These are phyloP conservation scores for Paraphoma sp. DNA, from an alignment of 2,329 filamentous ascomycete genomes.

Conservation along the genomic window DNA sequence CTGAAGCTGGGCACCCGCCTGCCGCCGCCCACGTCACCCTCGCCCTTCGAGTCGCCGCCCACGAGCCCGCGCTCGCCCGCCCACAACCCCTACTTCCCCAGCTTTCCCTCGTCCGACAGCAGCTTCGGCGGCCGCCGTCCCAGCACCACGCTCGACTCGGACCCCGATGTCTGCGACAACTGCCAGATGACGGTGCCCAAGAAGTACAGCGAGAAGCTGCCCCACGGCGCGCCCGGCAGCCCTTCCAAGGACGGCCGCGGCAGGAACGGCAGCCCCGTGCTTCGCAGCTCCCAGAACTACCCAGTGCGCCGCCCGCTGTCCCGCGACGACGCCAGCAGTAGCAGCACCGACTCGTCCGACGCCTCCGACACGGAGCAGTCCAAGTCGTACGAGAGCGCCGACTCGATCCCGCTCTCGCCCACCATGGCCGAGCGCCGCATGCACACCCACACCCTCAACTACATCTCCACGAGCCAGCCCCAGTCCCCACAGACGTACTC, in stretches of 20 bases:
- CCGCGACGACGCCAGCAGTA: constrained; percentile 39
- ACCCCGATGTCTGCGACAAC: constrained; percentile 63
- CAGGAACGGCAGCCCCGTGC: constrained; percentile 60
- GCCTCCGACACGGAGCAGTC: constrained; percentile 48
- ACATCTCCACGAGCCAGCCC: constrained; percentile 64
- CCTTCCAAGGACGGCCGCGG: constrained; percentile 56
- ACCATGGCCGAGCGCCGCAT: constrained; percentile 48
- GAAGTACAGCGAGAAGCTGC: constrained; percentile 60
- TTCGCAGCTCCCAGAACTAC: constrained; percentile 62
- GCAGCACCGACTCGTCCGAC: constrained; percentile 46
- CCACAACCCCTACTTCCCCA: constrained; percentile 60
- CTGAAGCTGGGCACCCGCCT: constrained; percentile 42
- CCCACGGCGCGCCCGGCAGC: constrained; percentile 60
- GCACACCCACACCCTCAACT: constrained; percentile 64
- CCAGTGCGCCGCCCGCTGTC: constrained; percentile 54
- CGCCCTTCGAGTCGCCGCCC: constrained; percentile 50
- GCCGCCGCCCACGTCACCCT: constrained; percentile 44
- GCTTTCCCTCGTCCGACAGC: constrained; percentile 37
- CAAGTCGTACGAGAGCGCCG: constrained; percentile 43
- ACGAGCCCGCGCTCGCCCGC: constrained; percentile 48
- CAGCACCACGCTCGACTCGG: constrained; percentile 50
- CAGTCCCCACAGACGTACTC: constrained; percentile 61
- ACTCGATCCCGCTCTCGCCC: constrained; percentile 50
- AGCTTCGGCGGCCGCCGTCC: constrained; percentile 40
- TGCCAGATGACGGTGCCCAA: constrained; percentile 64